Percentiles rank a stretch among this genome's conserved stretches.
phyloP scores from a whole-genome alignment of 2,329 filamentous ascomycete genomes.

The Pseudocercospora macadamiae region DNA sequence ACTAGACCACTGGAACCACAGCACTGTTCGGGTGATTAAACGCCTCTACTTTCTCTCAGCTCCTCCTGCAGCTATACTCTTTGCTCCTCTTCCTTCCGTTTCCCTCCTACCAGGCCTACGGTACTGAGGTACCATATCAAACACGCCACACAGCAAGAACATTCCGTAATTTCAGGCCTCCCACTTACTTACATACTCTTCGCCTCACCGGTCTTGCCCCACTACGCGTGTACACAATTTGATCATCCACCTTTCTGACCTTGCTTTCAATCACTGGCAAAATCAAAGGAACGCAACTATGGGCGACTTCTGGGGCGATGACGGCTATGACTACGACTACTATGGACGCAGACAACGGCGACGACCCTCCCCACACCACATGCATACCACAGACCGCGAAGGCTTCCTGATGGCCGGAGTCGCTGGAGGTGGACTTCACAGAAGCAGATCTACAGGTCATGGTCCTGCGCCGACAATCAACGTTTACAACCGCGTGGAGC shows the following conservation, averaged over 20 bases:
- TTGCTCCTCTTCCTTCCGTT: neutral
- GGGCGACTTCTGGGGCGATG: constrained; percentile 29
- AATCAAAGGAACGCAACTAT: constrained; percentile 3
- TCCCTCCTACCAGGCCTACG: neutral
- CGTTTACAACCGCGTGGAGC: constrained; percentile 48
- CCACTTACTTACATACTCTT: constrained; percentile 1
- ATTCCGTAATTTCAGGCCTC: constrained; percentile 6
- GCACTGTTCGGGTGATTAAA: neutral
- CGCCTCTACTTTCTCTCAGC: neutral
- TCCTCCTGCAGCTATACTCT: constrained; percentile 1
- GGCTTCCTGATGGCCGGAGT: constrained; percentile 32
- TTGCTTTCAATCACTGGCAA: neutral
- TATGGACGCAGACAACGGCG: constrained; percentile 20
- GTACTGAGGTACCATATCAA: neutral
- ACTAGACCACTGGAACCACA: neutral
- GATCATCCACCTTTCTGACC: constrained; percentile 4
- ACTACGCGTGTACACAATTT: constrained; percentile 2
- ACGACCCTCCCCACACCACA: constrained; percentile 27
- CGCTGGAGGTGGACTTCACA: constrained; percentile 40
- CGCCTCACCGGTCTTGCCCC: constrained; percentile 18
- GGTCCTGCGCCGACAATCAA: constrained; percentile 49
- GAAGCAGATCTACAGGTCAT: constrained; percentile 50
- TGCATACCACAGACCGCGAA: constrained; percentile 23
- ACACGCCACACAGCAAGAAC: constrained; percentile 2
- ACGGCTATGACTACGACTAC: constrained; percentile 28